These are phyloP conservation scores for Dimargaris verticillata DNA, from an alignment of 192 early-diverging fungal species.

Conservation along the genomic window DNA sequence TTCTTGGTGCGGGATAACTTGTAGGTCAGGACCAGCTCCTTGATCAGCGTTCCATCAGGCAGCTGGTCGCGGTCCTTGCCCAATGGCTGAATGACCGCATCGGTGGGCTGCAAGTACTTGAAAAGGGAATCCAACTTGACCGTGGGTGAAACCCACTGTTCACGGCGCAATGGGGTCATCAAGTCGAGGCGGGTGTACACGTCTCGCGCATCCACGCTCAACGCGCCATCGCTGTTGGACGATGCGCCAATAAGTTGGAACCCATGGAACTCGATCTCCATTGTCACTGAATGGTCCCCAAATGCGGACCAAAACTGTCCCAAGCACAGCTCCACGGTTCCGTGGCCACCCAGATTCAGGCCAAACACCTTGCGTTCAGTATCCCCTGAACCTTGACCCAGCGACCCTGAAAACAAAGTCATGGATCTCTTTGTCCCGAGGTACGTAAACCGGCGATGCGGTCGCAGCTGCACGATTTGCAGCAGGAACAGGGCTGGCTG, in stretches of 20 bases:
- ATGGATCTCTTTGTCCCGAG: conserved; percentile 40
- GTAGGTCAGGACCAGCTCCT: conserved; percentile 64
- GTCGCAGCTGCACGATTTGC: conserved; percentile 57
- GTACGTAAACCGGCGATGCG: conserved; percentile 42
- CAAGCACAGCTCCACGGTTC: conserved; percentile 63
- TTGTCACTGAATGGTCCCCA: conserved; percentile 44
- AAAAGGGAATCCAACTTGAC: conserved; percentile 42
- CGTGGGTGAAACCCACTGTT: conserved; percentile 41
- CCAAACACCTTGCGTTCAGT: conserved; percentile 33
- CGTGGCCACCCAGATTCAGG: conserved; percentile 46
- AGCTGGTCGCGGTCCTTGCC: conserved; percentile 56
- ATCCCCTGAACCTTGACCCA: conserved; percentile 36
- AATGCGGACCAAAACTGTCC: conserved; percentile 83
- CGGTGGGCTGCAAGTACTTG: conserved; percentile 44
- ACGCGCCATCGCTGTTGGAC: conserved; percentile 20
- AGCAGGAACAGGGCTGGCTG: conserved; percentile 49
- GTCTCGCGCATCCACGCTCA: conserved; percentile 22
- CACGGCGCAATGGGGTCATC: conserved; percentile 45
- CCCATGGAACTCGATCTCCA: conserved; percentile 68
- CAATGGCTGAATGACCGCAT: conserved; percentile 42
- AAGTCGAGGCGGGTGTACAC: conserved; percentile 58
- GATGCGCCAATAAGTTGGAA: conserved; percentile 34
- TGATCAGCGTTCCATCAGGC: conserved; percentile 44
- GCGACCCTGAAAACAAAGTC: conserved; percentile 39
- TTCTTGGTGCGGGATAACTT: conserved; percentile 35